phyloP scores from a whole-genome alignment of 1,284 basidiomycete genomes.

The Tylopilus sp. region DNA sequence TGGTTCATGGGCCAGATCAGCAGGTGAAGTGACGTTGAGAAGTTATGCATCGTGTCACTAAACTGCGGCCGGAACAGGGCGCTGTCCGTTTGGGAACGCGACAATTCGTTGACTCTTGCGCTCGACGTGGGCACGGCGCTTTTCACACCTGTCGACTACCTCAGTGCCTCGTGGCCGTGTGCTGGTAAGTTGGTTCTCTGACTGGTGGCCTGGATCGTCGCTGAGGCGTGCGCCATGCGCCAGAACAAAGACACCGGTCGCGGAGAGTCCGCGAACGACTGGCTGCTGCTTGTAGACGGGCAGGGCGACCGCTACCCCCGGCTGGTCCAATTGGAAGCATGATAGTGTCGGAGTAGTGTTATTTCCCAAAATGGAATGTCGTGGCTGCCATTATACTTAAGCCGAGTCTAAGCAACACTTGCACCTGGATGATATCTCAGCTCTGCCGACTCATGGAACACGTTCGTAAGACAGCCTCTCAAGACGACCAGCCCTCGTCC shows the following conservation, averaged over 20 bases:
- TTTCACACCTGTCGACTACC: constrained; percentile 60
- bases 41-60: constrained; percentile 4
- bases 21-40: constrained; percentile 41
- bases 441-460: constrained; percentile 21
- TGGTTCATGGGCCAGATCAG: constrained; percentile 76
- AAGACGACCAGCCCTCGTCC: constrained; percentile 22
- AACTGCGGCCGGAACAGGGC: constrained; percentile 39
- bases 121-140: constrained; percentile 64
- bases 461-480: constrained; percentile 1
- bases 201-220: background rate
- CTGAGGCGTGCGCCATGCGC: constrained; percentile 1
- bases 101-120: constrained; percentile 57
- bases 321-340: constrained; percentile 6
- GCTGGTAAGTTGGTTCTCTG: constrained; percentile 40
- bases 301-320: constrained; percentile 40
- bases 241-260: constrained; percentile 55
- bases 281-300: constrained; percentile 44
- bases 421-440: constrained; percentile 20
- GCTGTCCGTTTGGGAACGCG: constrained; percentile 58
- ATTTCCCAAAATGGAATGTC: constrained; percentile 25
- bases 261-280: constrained; percentile 46
- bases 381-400: constrained; percentile 27
- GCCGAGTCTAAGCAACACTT: constrained; percentile 16
- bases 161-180: constrained; percentile 67
- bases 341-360: constrained; percentile 5